A percentile compares a stretch with the other conserved stretches of the same genome.
phyloP scores from a whole-genome alignment of 768 basidiomycete genomes.

The Chalciporus pseudorubinellus region DNA sequence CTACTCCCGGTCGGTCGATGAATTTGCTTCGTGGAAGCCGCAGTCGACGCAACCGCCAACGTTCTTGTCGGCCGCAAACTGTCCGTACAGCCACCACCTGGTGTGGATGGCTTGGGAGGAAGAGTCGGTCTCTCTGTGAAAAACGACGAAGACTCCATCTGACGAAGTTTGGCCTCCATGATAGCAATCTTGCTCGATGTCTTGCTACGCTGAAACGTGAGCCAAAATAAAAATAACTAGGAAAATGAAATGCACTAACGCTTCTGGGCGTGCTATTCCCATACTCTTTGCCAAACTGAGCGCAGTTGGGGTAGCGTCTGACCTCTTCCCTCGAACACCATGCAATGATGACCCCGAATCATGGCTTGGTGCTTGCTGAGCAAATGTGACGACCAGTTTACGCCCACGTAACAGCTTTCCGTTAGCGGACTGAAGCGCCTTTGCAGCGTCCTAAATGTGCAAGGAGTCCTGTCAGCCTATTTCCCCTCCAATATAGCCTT shows the following conservation, averaged over 20 bases:
- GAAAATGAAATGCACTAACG: constrained; percentile 34
- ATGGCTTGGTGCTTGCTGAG: constrained; percentile 71
- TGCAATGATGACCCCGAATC: constrained; percentile 29
- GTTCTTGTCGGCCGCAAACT: constrained; percentile 3
- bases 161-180: constrained; percentile 92
- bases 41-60: not conserved
- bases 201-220: constrained; percentile 38
- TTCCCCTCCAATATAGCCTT: constrained; percentile 14
- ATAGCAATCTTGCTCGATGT: constrained; percentile 88
- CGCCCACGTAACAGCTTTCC: constrained; percentile 83
- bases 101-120: constrained; percentile 20
- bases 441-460: constrained; percentile 72
- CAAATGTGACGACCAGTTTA: constrained; percentile 87
- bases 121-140: constrained; percentile 21
- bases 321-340: constrained; percentile 39
- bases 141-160: constrained; percentile 51
- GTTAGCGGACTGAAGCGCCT: constrained; percentile 69
- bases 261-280: constrained; percentile 44
- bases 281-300: constrained; percentile 83
- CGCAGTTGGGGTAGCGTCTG: constrained; percentile 76
- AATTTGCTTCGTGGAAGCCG: not conserved
- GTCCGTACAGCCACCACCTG: not conserved
- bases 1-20: not conserved
- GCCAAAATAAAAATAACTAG: constrained; percentile 4
- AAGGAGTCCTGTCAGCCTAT: constrained; percentile 22